These are phyloP conservation scores for Ophiognomonia clavigignenti-juglandacearum DNA, from an alignment of 2,329 filamentous ascomycete species.

Conservation along the genomic window DNA sequence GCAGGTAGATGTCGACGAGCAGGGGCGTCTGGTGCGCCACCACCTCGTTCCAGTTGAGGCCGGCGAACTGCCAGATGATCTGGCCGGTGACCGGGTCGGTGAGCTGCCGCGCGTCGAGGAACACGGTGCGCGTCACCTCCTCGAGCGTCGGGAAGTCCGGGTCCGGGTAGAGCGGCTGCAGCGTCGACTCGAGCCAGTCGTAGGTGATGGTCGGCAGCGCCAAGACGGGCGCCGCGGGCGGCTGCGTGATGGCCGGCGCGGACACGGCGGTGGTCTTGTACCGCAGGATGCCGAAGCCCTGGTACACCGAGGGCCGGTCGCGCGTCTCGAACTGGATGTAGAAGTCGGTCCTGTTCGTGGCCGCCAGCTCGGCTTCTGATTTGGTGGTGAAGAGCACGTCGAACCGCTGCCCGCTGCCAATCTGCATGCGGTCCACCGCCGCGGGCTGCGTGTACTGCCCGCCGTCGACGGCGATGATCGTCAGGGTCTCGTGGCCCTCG, in stretches of 20 bases:
- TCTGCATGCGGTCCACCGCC: slow-evolving; percentile 44
- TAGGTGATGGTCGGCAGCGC: slow-evolving; percentile 28
- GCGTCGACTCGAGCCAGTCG: slow-evolving; percentile 42
- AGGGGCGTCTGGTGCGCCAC: slow-evolving; percentile 32
- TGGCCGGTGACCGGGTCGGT: slow-evolving; percentile 26
- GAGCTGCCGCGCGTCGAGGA: slow-evolving; percentile 39
- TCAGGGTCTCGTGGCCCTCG: slow-evolving; percentile 50
- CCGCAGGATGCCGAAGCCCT: slow-evolving; percentile 44
- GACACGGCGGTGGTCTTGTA: slow-evolving; percentile 26
- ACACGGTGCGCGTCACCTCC: slow-evolving; percentile 46
- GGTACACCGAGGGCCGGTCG: slow-evolving; percentile 39
- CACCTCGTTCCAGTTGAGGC: slow-evolving; percentile 40
- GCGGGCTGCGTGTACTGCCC: slow-evolving; percentile 47
- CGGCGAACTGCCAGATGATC: slow-evolving; percentile 36
- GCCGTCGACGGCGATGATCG: slow-evolving; percentile 58
- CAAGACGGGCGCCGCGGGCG: slow-evolving; percentile 27
- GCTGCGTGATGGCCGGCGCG: slow-evolving; percentile 15
- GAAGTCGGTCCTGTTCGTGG: slow-evolving; percentile 30
- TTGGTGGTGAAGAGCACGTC: slow-evolving; percentile 52
- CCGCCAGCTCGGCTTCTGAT: slow-evolving; percentile 35
- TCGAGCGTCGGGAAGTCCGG: slow-evolving; percentile 32
- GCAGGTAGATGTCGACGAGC: slow-evolving; percentile 46
- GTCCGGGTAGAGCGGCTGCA: slow-evolving; percentile 30
- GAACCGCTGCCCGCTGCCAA: slow-evolving; percentile 57
- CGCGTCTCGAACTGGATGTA: slow-evolving; percentile 42